phyloP scores from a whole-genome alignment of 768 basidiomycete genomes.

The Exidia glandulosa region DNA sequence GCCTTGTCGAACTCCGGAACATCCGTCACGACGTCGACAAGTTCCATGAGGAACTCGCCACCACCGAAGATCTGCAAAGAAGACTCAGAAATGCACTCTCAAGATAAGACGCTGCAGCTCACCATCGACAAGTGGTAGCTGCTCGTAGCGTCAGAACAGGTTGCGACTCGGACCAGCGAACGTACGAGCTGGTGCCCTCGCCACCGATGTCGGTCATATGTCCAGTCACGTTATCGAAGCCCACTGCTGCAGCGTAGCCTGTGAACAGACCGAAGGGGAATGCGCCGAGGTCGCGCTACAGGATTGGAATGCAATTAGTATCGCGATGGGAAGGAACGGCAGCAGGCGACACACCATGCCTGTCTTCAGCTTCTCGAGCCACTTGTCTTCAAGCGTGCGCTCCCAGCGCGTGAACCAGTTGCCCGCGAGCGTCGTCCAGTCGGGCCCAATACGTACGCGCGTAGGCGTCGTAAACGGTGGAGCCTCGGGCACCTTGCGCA shows the following conservation, averaged over 20 bases:
- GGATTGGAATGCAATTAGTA: neutral
- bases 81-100: neutral
- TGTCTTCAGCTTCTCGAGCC: neutral
- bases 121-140: neutral
- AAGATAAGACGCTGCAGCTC: no score
- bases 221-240: neutral
- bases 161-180: no score
- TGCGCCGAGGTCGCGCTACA: neutral
- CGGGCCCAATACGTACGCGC: neutral
- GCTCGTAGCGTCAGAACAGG: no score
- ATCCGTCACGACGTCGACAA: neutral
- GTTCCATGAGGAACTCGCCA: neutral
- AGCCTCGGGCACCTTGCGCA: neutral
- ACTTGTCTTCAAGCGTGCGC: neutral
- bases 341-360: neutral
- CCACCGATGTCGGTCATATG: neutral
- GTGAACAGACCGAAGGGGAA: neutral
- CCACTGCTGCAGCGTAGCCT: neutral
- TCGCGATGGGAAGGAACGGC: neutral
- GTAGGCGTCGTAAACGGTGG: neutral
- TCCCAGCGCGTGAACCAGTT: slow-evolving; percentile 1
- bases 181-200: neutral
- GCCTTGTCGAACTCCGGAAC: neutral
- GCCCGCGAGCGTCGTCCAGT: neutral
- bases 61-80: neutral